phyloP scores from a whole-genome alignment of 1,284 basidiomycete species.

The Afroboletus lepidellus region DNA sequence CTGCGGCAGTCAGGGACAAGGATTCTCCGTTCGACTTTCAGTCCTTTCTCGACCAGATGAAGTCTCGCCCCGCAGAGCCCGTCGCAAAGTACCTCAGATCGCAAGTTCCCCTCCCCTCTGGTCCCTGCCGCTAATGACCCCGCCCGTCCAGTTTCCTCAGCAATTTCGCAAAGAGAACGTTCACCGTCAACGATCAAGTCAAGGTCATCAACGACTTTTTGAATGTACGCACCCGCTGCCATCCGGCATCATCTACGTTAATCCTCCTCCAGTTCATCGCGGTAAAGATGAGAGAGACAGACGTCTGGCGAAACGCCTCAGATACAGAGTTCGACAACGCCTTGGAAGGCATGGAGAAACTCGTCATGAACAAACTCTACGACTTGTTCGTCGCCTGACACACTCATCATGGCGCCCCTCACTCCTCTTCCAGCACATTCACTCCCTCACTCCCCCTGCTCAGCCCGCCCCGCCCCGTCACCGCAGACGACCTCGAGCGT shows the following conservation, averaged over 20 bases:
- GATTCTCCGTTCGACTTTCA: slow-evolving; percentile 77
- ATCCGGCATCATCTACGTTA: slow-evolving; percentile 10
- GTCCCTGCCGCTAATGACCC: neutral
- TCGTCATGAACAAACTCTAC: slow-evolving; percentile 98
- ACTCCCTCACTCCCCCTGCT: slow-evolving; percentile 73
- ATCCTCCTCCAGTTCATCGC: slow-evolving; percentile 72
- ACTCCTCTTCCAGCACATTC: slow-evolving; percentile 65
- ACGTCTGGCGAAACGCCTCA: slow-evolving; percentile 76
- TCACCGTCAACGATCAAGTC: slow-evolving; percentile 87
- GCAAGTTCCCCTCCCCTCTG: slow-evolving; percentile 46
- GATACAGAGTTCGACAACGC: slow-evolving; percentile 94
- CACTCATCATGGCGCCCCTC: slow-evolving; percentile 3
- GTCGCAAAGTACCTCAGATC: slow-evolving; percentile 90
- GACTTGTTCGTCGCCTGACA: slow-evolving; percentile 60
- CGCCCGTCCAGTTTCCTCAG: slow-evolving; percentile 68
- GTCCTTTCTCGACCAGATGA: slow-evolving; percentile 89
- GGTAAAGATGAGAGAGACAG: slow-evolving; percentile 80
- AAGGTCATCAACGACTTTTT: slow-evolving; percentile 93
- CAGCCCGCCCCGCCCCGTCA: slow-evolving; percentile 74
- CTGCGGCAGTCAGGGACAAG: slow-evolving; percentile 31
- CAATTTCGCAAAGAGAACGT: slow-evolving; percentile 87
- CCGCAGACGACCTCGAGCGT: slow-evolving; percentile 93
- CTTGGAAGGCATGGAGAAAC: slow-evolving; percentile 98
- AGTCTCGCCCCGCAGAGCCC: slow-evolving; percentile 79
- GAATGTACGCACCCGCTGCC: slow-evolving; percentile 51